phyloP scores from a whole-genome alignment of 2,329 filamentous ascomycete genomes.

The Xylaria hypoxylon region DNA sequence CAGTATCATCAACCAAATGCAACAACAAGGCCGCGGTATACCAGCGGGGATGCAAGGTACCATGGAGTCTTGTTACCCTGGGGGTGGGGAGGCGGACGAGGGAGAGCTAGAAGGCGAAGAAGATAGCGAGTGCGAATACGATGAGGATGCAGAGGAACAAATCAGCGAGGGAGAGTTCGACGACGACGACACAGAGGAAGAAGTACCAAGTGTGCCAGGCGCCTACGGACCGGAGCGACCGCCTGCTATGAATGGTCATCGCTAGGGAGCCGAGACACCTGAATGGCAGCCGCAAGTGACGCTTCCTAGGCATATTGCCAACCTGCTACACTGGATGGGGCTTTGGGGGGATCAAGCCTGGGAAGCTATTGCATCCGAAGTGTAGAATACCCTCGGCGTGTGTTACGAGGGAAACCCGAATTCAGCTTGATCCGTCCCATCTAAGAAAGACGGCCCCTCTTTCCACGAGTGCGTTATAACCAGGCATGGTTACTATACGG shows the following conservation, averaged over 20 bases:
- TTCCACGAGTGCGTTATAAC: slow-evolving; percentile 8
- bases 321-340: slow-evolving; percentile 27
- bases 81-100: slow-evolving; percentile 73
- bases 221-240: slow-evolving; percentile 49
- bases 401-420: not conserved
- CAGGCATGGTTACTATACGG: slow-evolving; percentile 20
- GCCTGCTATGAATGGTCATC: slow-evolving; percentile 50
- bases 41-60: slow-evolving; percentile 72
- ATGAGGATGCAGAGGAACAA: slow-evolving; percentile 66
- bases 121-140: slow-evolving; percentile 71
- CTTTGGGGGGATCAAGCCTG: slow-evolving; percentile 21
- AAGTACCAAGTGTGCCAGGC: slow-evolving; percentile 50
- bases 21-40: slow-evolving; percentile 87
- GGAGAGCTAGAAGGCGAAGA: slow-evolving; percentile 72
- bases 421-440: slow-evolving; percentile 7
- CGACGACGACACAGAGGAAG: slow-evolving; percentile 66
- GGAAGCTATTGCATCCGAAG: slow-evolving; percentile 21
- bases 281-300: slow-evolving; percentile 35
- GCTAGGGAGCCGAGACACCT: slow-evolving; percentile 45
- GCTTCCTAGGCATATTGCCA: slow-evolving; percentile 28
- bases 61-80: slow-evolving; percentile 70
- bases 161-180: slow-evolving; percentile 56
- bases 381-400: slow-evolving; percentile 24
- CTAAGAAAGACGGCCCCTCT: slow-evolving; percentile 9
- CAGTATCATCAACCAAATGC: slow-evolving; percentile 95